These are phyloP conservation scores for Solanum sitiens DNA, from an alignment of 257 asterid genomes.

Conservation along the genomic window DNA sequence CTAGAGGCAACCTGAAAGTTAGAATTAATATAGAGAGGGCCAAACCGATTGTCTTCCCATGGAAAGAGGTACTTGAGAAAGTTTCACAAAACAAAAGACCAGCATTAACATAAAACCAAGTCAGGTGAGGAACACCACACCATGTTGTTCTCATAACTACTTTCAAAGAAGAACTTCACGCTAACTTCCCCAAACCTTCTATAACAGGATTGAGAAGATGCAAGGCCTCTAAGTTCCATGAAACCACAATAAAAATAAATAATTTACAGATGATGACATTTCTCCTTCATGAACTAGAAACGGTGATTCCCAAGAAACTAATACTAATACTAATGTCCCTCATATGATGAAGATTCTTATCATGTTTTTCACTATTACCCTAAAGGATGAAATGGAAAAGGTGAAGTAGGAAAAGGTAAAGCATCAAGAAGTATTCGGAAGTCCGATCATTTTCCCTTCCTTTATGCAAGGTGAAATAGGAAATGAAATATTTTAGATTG, in stretches of 20 bases:
- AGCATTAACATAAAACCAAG: background rate
- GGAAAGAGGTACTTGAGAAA: constrained; percentile 8
- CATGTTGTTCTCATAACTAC: background rate
- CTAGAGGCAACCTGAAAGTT: constrained; percentile 39
- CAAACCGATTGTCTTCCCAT: constrained; percentile 58
- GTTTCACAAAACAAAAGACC: background rate
- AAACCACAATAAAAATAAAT: background rate
- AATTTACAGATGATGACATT: background rate
- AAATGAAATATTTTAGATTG: too few species aligned
- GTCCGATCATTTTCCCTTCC: too few species aligned
- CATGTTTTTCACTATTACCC: too few species aligned
- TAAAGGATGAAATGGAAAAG: too few species aligned
- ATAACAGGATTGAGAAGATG: background rate
- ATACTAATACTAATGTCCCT: too few species aligned
- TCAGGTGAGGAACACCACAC: background rate
- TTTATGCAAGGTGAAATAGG: too few species aligned
- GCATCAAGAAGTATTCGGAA: too few species aligned
- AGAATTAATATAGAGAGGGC: constrained; percentile 69
- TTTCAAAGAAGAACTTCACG: background rate
- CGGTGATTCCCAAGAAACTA: too few species aligned
- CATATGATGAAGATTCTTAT: too few species aligned
- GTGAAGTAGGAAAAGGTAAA: too few species aligned
- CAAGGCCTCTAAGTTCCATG: background rate
- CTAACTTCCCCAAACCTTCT: background rate
- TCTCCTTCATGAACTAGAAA: background rate